These are phyloP conservation scores for Phialophora macrospora DNA, from an alignment of 2,329 filamentous ascomycete genomes.

Conservation along the genomic window DNA sequence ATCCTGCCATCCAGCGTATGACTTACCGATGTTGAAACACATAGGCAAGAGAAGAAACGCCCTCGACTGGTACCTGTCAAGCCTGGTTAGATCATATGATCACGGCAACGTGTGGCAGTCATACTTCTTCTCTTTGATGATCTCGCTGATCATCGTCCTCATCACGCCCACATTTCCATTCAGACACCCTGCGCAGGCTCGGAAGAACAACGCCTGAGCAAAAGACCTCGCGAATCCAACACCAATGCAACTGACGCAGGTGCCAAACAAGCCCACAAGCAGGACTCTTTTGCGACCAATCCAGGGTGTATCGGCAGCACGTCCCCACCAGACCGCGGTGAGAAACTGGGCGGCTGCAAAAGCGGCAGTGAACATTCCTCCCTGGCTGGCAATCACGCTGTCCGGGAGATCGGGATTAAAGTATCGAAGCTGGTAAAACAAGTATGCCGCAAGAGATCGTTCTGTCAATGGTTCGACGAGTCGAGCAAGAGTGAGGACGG, in stretches of 20 bases:
- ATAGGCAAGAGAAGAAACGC: constrained; percentile 67
- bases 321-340: constrained; percentile 82
- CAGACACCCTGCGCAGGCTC: constrained; percentile 67
- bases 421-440: constrained; percentile 87
- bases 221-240: constrained; percentile 73
- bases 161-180: constrained; percentile 78
- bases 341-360: constrained; percentile 83
- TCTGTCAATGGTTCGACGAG: constrained; percentile 83
- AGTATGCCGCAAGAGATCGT: constrained; percentile 76
- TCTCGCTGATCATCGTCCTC: constrained; percentile 75
- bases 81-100: constrained; percentile 44
- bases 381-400: constrained; percentile 73
- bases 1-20: background rate
- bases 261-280: constrained; percentile 75
- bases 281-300: constrained; percentile 78
- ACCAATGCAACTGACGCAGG: constrained; percentile 66
- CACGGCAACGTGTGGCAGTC: constrained; percentile 48
- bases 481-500: constrained; percentile 76
- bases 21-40: constrained; percentile 68
- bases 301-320: constrained; percentile 66
- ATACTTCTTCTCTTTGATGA: constrained; percentile 71
- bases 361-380: constrained; percentile 75
- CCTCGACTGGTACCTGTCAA: constrained; percentile 51
- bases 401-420: constrained; percentile 67
- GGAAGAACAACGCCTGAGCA: constrained; percentile 65